phyloP scores from a whole-genome alignment of 2,329 filamentous ascomycete species.

The Alternaria arborescens region DNA sequence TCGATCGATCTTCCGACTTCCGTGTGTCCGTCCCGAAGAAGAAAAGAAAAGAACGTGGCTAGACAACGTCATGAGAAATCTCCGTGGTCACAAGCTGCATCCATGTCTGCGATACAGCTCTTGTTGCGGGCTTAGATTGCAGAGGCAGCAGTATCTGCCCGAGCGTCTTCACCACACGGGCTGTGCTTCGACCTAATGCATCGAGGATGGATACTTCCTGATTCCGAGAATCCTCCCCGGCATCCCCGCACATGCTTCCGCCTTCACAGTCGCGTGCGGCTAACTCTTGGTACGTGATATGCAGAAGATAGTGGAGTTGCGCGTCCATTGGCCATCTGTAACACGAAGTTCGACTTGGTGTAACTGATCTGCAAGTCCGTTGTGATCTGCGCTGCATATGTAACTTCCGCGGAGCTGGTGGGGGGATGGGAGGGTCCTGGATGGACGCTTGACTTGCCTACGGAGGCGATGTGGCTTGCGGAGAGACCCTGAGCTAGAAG shows the following conservation, averaged over 20 bases:
- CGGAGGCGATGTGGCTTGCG: constrained; percentile 14
- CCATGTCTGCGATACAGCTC: neutral
- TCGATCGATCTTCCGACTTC: constrained; percentile 4
- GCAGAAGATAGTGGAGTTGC: neutral
- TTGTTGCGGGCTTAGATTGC: neutral
- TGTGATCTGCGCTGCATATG: constrained; percentile 23
- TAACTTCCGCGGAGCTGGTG: constrained; percentile 16
- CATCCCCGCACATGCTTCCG: constrained; percentile 5
- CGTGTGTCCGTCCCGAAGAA: constrained; percentile 2
- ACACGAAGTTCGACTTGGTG: constrained; percentile 3
- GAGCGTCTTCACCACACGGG: constrained; percentile 7
- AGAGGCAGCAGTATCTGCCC: neutral
- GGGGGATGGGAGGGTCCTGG: constrained; percentile 14
- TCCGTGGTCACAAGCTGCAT: constrained; percentile 1
- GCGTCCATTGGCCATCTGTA: constrained; percentile 7
- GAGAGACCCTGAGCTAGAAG: constrained; percentile 23
- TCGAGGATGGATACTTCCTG: constrained; percentile 15
- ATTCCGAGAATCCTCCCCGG: constrained; percentile 10
- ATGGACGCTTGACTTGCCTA: constrained; percentile 20
- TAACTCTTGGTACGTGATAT: neutral
- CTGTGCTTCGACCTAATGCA: constrained; percentile 2
- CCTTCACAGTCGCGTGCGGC: neutral
- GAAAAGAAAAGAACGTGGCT: neutral
- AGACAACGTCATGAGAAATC: neutral
- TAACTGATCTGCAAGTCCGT: constrained; percentile 21